Evolutionary conservation across 768 basidiomycete genomes (phyloP), one percentile per base, ranked within the genome.

Genomic region (Lactifluus hygrophoroides): DNA sequence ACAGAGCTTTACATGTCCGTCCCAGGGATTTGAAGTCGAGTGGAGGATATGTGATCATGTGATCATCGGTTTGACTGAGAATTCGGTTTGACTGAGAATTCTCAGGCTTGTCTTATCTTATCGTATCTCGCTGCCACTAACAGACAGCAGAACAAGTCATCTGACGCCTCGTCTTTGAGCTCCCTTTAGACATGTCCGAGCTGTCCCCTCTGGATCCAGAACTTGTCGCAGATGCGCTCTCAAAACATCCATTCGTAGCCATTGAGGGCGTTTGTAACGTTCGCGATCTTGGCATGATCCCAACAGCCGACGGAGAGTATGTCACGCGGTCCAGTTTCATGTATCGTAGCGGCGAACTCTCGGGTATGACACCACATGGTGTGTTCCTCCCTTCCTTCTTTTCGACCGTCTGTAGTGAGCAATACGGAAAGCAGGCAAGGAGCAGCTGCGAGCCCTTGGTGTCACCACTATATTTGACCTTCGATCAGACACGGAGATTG

Each of bases 401-500:
- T 13, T 9, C 21, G 17, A 38, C n/a, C 1, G 2, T 27, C 37
- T n/a, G 25, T 54, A 16, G 25, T 37, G n/a, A 54, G 19, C 9
- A 25, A 9, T 25, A 13, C 11, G 10, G n/a, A n/a, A n/a, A 52
- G 37, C 23, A 89, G 88, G 89, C 50, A 80, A 79, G 66, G 70
- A 68, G 16, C 77, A 78, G 60, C 70, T 91, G 56, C 78, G 68
- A 58, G 72, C 77, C 11, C 76, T 91, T 16, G 85, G 85, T 5
- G 77, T 92, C 56, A 74, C 79, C 6, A 82, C 76, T 62, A 76
- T 89, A 56, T 90, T 85, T 67, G 90, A 91, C 73, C 74, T 91
- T 42, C 79, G 90, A 65, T 90, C 88, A 8, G 85, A 89, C 66
- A 83, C 81, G 5, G 90, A 92, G 72, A 86, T 89, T 64, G 73